Conservation (phyloP, 192 early-diverging fungal genomes). For the Coemansia sp. region DNA sequence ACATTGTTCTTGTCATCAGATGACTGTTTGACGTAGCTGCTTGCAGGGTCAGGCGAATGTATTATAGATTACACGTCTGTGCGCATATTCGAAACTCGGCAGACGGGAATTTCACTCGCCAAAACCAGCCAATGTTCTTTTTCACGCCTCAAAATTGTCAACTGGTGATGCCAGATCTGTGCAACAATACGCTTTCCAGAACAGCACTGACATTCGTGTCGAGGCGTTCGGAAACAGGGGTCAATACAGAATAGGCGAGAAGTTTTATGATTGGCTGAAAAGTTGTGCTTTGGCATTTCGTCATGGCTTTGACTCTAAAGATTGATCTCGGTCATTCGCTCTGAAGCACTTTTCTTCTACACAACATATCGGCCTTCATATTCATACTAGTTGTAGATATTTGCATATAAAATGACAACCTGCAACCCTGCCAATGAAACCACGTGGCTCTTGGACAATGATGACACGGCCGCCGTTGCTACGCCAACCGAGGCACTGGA, state of each 20-base stretch:
- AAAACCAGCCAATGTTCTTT: background rate
- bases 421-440: constrained; percentile 5
- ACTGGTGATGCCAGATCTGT: background rate
- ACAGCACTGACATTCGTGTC: background rate
- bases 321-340: background rate
- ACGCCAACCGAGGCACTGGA: constrained; percentile 15
- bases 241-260: background rate
- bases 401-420: background rate
- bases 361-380: background rate
- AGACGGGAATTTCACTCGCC: background rate
- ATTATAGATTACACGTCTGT: background rate
- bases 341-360: background rate
- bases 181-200: background rate
- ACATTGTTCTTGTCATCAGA: background rate
- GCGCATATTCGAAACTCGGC: background rate
- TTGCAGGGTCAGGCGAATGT: background rate
- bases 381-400: background rate
- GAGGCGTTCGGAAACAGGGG: background rate
- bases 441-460: constrained; percentile 15
- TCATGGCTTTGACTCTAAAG: background rate
- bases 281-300: background rate
- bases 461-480: background rate
- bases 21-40: background rate
- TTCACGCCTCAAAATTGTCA: background rate
- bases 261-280: background rate